Percentiles rank a stretch among this genome's conserved stretches.
phyloP scores from a whole-genome alignment of 805 yeast species.

The Candida orba region DNA sequence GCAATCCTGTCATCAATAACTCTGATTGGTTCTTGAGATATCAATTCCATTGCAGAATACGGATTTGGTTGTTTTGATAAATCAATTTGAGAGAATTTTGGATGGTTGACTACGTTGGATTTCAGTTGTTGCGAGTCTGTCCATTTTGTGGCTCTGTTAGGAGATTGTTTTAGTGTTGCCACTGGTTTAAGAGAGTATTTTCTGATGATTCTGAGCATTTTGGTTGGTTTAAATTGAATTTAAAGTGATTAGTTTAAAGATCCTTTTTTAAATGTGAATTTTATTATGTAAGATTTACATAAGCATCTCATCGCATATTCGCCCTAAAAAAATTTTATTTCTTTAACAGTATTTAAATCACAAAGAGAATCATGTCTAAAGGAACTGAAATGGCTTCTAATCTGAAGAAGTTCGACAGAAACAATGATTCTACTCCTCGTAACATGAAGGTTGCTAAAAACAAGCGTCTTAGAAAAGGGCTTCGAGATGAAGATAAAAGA shows the following conservation, averaged over 20 bases:
- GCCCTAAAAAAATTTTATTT: neutral
- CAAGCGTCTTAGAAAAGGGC: conserved; percentile 57
- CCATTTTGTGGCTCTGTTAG: conserved; percentile 69
- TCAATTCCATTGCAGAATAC: conserved; percentile 77
- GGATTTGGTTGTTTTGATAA: conserved; percentile 67
- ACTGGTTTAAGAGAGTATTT: no score
- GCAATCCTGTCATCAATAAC: conserved; percentile 57
- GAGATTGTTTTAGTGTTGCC: conserved; percentile 48
- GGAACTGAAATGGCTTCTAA: neutral
- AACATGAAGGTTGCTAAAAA: conserved; percentile 24
- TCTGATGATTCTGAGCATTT: no score
- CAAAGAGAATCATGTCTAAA: neutral
- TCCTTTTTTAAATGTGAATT: no score
- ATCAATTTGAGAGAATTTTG: conserved; percentile 61
- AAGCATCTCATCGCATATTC: no score
- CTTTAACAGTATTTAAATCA: neutral
- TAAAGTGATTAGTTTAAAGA: neutral
- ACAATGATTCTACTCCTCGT: conserved; percentile 10
- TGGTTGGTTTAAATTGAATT: no score
- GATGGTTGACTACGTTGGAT: conserved; percentile 12
- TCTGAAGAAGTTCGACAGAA: conserved; percentile 24
- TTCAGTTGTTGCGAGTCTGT: conserved; percentile 46
- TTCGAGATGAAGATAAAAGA: conserved; percentile 62
- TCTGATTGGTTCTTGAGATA: conserved; percentile 64
- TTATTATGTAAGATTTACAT: no score